These are phyloP conservation scores for Moelleriella libera DNA, from an alignment of 2,329 filamentous ascomycete species.

Conservation along the genomic window DNA sequence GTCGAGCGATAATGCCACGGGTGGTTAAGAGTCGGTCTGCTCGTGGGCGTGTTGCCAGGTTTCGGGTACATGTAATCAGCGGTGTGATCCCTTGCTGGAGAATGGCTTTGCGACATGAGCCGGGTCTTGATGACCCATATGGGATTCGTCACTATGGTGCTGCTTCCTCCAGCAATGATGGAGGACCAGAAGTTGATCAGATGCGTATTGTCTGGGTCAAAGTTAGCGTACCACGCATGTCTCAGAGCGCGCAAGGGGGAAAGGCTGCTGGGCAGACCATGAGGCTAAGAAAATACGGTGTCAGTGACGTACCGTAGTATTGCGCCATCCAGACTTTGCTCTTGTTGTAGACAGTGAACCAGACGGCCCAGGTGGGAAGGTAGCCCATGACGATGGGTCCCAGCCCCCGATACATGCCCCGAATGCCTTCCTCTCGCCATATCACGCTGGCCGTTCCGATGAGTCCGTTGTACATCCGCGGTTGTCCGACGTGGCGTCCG, in stretches of 20 bases:
- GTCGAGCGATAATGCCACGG: constrained; percentile 88
- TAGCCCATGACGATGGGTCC: constrained; percentile 94
- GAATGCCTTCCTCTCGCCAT: constrained; percentile 74
- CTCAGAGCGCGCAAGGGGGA: not conserved
- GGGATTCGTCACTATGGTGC: constrained; percentile 87
- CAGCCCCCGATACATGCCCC: constrained; percentile 83
- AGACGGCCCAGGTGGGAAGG: constrained; percentile 94
- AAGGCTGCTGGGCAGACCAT: too few species aligned
- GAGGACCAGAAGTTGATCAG: constrained; percentile 79
- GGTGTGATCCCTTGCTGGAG: constrained; percentile 29
- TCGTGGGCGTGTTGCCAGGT: constrained; percentile 37
- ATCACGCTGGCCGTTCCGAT: constrained; percentile 77
- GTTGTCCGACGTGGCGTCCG: constrained; percentile 32
- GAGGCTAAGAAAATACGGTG: too few species aligned
- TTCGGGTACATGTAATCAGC: constrained; percentile 32
- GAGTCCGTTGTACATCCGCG: constrained; percentile 68
- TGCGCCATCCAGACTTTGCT: constrained; percentile 62
- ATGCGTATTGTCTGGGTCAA: constrained; percentile 52
- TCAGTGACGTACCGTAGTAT: constrained; percentile 38
- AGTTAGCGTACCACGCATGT: not conserved
- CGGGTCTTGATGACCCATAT: constrained; percentile 99
- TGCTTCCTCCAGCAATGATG: constrained; percentile 79
- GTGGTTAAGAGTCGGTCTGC: constrained; percentile 41
- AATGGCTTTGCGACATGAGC: constrained; percentile 80
- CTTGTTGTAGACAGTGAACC: constrained; percentile 91